Evolutionary conservation across 306 rosid species (phyloP), one percentile per base, ranked within the genome.

Genomic region (Malus domestica): DNA sequence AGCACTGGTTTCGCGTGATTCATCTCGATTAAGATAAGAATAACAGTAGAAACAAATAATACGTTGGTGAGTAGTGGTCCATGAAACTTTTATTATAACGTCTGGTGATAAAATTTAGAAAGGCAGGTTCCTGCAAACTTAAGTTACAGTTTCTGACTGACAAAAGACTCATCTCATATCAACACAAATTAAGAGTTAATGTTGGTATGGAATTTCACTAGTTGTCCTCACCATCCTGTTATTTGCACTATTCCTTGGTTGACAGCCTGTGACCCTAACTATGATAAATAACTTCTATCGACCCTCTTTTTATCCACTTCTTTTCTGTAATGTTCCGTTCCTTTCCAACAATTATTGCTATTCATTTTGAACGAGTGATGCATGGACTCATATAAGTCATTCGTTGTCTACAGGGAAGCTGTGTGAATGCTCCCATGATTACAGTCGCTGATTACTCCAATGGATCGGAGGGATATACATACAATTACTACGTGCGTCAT

Each of bases 351-450:
- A 25, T 52, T 66, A 29, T 68, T 63, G 76, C 35, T 46, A 65
- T 64, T 71, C 79, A 51, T 63, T 6, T 70, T 82, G 30, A 68
- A 33, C 68, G 35, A 55, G 2, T 33, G 65, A 38, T 23, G 73
- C 58, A 76, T 69, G 40, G 27, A 67, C 60, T 52, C 58, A 80
- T 62, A 25, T 72, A 67, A 80, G 55, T 51, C 67, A 23, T 78
- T 83, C 73, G 58, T 81, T 46, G 79, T 73, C 67, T 84, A 85
- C 89, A 96, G 99, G 99, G 99, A 72, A 90, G 89, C 80, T 96
- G 98, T 73, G 99, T 96, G 72, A 96, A 96, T 76, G 99, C 98
- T 67, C 98, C 99, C 45, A 96, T 96, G 99, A 90, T 96, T 73
- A 96, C 99, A 10, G 99, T 96, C 46, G 99, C 98, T 40, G 99